Base-by-base conservation (phyloP, 2,329 filamentous ascomycete genomes). In the Raffaelea arxii region DNA sequence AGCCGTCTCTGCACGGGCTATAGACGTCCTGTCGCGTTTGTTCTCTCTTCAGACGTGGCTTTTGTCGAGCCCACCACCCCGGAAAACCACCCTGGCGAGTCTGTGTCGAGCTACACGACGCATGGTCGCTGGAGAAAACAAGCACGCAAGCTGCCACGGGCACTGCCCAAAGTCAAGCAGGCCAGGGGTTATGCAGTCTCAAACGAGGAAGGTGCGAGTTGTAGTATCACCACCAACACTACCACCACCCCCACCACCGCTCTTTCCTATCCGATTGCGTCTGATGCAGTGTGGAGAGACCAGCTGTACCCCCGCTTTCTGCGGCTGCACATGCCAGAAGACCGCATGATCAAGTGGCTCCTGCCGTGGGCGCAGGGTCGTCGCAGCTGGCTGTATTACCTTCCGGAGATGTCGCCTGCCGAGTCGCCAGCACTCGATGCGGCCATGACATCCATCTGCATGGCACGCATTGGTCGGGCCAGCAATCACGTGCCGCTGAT, bases 1-100 rank as follows among this genome's bases (percentile, higher is more conserved):
- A 51, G 49, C 25, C 52, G 56, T 3, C 22, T 54, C 4, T 58
- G 56, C 40, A 55, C 55, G 3, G 55, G 56, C 22, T 58, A 58
- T 43, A 49, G 53, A 42, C 50, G 55, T 11, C 44, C 51, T 3
- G 44, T 52, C 39, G 51, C 51, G 4, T 53, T 53, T 46, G 48
- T 53, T 22, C 46, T 53, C 46, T 49, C 49, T 16, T 42, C 49
- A 1, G 47, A 49, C 18, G 48, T 54, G 21, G 21, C 36, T 3
- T 12, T 51, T n/a, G 36, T 25, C 4, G 39, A 25, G 11, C 32
- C 49, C 0, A 36, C 22, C 4, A 12, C 23, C 10, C 41, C 43
- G n/a, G 39, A 49, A n/a, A 44, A 47, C 23, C 3, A 40, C 1
- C 37, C 40, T 4, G 32, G 40, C 23, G 24, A 21, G 9, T 46